Percentiles rank a stretch among this genome's conserved stretches.
Conservation (phyloP, 192 early-diverging fungal genomes). For the Spizellomyces sp. region DNA sequence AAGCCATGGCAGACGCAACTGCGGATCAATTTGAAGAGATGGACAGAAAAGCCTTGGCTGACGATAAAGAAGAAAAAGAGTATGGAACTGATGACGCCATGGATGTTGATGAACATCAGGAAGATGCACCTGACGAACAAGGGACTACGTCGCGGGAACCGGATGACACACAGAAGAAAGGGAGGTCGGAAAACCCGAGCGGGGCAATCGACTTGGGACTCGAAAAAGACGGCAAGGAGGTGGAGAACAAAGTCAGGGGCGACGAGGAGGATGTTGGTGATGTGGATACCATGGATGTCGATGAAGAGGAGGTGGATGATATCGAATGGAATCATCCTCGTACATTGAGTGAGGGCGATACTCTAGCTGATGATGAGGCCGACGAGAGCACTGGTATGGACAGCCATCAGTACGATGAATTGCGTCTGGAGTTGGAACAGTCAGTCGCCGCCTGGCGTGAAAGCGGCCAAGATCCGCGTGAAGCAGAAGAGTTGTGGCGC, state of each 20-base stretch:
- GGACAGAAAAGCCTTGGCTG: conserved; percentile 46
- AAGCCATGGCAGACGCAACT: conserved; percentile 73
- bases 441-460: conserved; percentile 76
- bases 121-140: background rate
- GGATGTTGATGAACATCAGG: conserved; percentile 24
- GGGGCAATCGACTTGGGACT: conserved; percentile 15
- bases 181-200: conserved; percentile 20
- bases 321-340: background rate
- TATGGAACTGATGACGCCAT: conserved; percentile 27
- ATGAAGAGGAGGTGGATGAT: conserved; percentile 37
- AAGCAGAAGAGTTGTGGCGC: conserved; percentile 78
- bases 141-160: background rate
- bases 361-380: conserved; percentile 1
- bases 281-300: conserved; percentile 67
- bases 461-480: conserved; percentile 57
- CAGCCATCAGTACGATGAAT: conserved; percentile 57
- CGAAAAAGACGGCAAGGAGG: conserved; percentile 19
- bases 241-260: conserved; percentile 13
- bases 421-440: conserved; percentile 80
- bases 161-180: conserved; percentile 6
- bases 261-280: conserved; percentile 35
- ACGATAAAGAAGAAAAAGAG: conserved; percentile 35
- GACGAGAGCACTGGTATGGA: conserved; percentile 28
- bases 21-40: conserved; percentile 58
- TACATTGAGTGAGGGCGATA: conserved; percentile 39